These are phyloP conservation scores for Centaurea solstitialis DNA, from an alignment of 129 eudicot species.

Conservation along the genomic window DNA sequence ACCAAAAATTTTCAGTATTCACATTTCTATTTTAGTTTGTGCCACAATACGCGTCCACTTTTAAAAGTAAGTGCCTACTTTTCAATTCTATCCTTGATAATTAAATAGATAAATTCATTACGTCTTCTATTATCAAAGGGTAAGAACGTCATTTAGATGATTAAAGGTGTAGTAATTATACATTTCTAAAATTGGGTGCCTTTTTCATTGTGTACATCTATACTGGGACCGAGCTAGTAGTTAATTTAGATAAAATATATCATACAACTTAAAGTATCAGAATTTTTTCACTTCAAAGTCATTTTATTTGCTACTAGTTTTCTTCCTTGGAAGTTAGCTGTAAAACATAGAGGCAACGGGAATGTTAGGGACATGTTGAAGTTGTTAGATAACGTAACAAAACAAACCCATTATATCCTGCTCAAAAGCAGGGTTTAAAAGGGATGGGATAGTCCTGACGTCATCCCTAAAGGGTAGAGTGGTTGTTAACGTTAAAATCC, in stretches of 20 bases:
- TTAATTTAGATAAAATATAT: no score
- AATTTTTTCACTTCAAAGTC: no score
- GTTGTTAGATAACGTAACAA: no score
- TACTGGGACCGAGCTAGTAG: not conserved
- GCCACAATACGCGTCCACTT: not conserved
- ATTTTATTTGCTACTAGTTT: no score
- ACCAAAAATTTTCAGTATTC: not conserved
- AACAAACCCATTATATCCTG: no score
- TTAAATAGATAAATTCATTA: not conserved
- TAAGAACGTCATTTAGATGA: not conserved
- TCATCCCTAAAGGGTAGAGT: no score
- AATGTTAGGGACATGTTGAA: no score
- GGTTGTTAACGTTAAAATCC: not conserved
- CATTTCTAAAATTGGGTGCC: not conserved
- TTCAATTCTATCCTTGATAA: not conserved
- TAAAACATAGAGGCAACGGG: no score
- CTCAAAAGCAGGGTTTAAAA: no score
- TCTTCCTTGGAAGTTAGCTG: no score
- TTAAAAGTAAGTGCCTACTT: not conserved
- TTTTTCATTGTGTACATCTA: not conserved
- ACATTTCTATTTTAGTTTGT: not conserved
- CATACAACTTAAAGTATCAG: no score
- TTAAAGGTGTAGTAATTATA: not conserved
- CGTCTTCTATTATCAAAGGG: not conserved
- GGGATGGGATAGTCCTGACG: no score